Evolutionary conservation across 768 basidiomycete species (phyloP), one percentile per base, ranked within the genome.

Genomic region (Pisolithus microcarpus): DNA sequence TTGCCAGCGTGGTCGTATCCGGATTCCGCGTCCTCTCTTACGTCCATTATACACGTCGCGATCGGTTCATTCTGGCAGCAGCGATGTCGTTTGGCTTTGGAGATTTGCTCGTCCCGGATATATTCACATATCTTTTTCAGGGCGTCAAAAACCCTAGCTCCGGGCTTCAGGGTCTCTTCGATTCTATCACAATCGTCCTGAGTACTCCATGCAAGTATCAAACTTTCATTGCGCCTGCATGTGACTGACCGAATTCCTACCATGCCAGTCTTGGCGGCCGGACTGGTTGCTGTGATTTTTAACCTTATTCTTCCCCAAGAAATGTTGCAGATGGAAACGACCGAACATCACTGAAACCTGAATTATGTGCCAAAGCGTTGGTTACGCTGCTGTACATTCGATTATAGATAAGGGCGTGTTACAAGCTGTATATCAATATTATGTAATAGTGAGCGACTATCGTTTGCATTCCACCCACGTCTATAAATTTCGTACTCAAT

Each of bases 111-210:
- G 78, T 83, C 16, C 78, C 80, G 1, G 70, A 63, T 10, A 78
- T 85, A 31, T 86, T 86, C 58, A 80, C 76, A 3, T 77, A 85
- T 61, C 68, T 91, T 19, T 90, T 90, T 53, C 82, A 85, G 23
- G 69, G 77, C 13, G 81, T 90, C 1, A 56, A 60, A 0, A 67
- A 74, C 43, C 72, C 79, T 6, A 79, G 65, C 50, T 71, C 67
- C 30, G 84, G 81, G 0, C 67, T 91, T 19, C 68, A 76, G 53
- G 87, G 88, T 1, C 70, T 91, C 43, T 79, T 93, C 54, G 73
- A 82, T 60, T 85, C 85, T 5, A 87, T 91, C 54, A 84, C 84
- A 30, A 91, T 92, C 59, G 69, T 91, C 36, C 66, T 91, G 50
- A 83, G 80, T 53, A 91, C 88, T 1, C 90, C 88, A 36, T 91